Evolutionary conservation across 352 stramenopile species (phyloP).

Genomic region (Phytopythium ostracodes): DNA sequence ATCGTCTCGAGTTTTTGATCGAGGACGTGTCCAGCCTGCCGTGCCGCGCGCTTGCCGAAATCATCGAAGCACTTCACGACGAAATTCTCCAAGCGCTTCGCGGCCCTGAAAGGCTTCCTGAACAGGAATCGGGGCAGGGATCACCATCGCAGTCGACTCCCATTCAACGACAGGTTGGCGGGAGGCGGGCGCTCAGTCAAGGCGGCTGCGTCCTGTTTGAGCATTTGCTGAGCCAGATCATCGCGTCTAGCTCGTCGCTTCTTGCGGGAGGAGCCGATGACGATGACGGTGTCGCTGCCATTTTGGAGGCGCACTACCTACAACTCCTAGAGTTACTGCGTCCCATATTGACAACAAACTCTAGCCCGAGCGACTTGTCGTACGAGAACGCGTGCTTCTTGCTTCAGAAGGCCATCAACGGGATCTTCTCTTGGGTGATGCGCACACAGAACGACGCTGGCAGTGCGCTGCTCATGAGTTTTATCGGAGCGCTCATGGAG

Average conservation of each 20-base stretch:
- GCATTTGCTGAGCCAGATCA: constrained; percentile 45
- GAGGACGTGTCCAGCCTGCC: constrained; percentile 54
- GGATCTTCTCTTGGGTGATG: constrained; percentile 42
- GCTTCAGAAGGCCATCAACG: constrained; percentile 59
- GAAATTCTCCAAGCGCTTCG: constrained; percentile 39
- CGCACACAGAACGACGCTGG: constrained; percentile 31
- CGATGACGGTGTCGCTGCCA: constrained; percentile 38
- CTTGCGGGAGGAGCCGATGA: constrained; percentile 28
- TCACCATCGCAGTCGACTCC: not conserved
- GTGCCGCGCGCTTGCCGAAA: constrained; percentile 32
- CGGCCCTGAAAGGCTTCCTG: constrained; percentile 16
- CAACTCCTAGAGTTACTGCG: constrained; percentile 38
- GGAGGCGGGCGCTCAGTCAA: constrained; percentile 26
- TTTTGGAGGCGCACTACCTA: constrained; percentile 49
- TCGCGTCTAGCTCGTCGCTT: constrained; percentile 29
- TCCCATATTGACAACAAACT: constrained; percentile 37
- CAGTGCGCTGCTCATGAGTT: constrained; percentile 31
- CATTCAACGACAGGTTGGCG: not conserved
- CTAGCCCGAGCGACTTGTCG: constrained; percentile 30
- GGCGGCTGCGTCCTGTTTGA: constrained; percentile 68
- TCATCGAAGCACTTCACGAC: constrained; percentile 51
- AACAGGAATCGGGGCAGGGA: constrained; percentile 18
- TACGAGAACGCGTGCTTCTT: constrained; percentile 65
- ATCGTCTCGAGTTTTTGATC: constrained; percentile 59
- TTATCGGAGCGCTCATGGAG: constrained; percentile 53